A percentile compares a stretch with the other conserved stretches of the same genome.
Conservation (phyloP, 768 basidiomycete species). For the Neoboletus subvelutipes region DNA sequence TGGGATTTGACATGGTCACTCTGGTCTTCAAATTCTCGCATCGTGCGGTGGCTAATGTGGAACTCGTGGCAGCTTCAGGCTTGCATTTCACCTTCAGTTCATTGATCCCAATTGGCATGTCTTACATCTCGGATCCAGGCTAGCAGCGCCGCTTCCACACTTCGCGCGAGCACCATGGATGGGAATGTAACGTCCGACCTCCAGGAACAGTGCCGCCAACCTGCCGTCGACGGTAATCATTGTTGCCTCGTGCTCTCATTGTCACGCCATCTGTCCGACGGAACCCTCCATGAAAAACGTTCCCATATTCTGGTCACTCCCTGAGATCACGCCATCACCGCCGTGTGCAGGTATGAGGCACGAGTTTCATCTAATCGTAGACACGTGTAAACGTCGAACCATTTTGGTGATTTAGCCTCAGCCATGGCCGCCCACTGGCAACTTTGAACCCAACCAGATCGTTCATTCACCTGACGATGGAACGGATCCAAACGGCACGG, state of each 20-base stretch:
- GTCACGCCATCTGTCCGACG: constrained; percentile 20
- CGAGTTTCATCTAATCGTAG: constrained; percentile 17
- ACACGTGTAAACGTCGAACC: constrained; percentile 20
- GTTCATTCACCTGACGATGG: constrained; percentile 6
- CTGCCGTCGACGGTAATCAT: constrained; percentile 10
- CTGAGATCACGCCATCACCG: constrained; percentile 14
- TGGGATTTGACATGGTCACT: not conserved
- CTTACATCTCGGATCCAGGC: constrained; percentile 17
- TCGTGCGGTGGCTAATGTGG: not conserved
- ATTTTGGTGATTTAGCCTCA: constrained; percentile 14
- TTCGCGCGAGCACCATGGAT: constrained; percentile 4
- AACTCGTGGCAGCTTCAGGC: constrained; percentile 3
- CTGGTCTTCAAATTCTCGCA: not conserved
- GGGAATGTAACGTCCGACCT: not conserved
- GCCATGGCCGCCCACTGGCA: too few relatives aligned
- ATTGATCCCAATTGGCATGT: not conserved
- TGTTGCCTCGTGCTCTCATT: constrained; percentile 31
- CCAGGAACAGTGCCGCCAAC: constrained; percentile 11
- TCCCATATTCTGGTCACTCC: constrained; percentile 5
- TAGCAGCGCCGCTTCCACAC: constrained; percentile 7
- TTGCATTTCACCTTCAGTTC: not conserved
- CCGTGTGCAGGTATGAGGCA: constrained; percentile 15
- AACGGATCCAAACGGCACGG: constrained; percentile 16
- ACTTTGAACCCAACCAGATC: too few relatives aligned
- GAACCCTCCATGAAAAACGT: constrained; percentile 9